Evolutionary conservation across 305 asterid species (phyloP).

Genomic region (Andrographis paniculata): DNA sequence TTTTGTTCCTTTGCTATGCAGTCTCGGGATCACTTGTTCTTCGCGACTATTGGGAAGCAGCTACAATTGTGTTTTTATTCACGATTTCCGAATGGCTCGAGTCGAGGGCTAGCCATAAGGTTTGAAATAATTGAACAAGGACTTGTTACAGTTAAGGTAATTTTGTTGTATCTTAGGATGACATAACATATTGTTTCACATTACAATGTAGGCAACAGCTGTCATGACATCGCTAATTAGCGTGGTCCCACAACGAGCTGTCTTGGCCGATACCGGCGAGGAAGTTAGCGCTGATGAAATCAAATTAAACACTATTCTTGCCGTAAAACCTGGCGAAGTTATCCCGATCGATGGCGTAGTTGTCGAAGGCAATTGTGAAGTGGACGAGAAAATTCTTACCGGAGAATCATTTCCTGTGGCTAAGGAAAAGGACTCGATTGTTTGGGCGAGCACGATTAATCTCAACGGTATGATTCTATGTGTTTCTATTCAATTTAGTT

Average conservation of each 20-base stretch:
- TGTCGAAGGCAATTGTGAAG: conserved; percentile 70
- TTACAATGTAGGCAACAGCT: conserved; percentile 52
- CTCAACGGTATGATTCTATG: conserved; percentile 42
- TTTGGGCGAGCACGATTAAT: conserved; percentile 85
- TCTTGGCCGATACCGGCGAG: conserved; percentile 68
- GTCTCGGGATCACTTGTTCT: conserved; percentile 75
- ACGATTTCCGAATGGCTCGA: conserved; percentile 84
- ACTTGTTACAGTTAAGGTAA: not conserved
- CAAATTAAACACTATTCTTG: conserved; percentile 47
- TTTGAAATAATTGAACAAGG: conserved; percentile 13
- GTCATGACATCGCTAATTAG: conserved; percentile 72
- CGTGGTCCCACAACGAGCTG: conserved; percentile 70
- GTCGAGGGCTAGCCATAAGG: conserved; percentile 82
- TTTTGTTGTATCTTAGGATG: too few species aligned
- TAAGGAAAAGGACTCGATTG: conserved; percentile 57
- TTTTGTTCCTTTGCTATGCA: conserved; percentile 17
- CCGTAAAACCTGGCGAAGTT: conserved; percentile 69
- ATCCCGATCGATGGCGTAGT: conserved; percentile 81
- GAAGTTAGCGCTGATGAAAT: conserved; percentile 64
- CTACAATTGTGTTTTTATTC: conserved; percentile 69
- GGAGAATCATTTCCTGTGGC: conserved; percentile 87
- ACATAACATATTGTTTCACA: not conserved
- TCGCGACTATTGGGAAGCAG: conserved; percentile 89
- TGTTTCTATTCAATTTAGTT: not conserved
- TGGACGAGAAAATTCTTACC: conserved; percentile 67